These are phyloP conservation scores for Vanderwaltozyma verrucispora DNA, from an alignment of 805 yeast species.

Conservation along the genomic window DNA sequence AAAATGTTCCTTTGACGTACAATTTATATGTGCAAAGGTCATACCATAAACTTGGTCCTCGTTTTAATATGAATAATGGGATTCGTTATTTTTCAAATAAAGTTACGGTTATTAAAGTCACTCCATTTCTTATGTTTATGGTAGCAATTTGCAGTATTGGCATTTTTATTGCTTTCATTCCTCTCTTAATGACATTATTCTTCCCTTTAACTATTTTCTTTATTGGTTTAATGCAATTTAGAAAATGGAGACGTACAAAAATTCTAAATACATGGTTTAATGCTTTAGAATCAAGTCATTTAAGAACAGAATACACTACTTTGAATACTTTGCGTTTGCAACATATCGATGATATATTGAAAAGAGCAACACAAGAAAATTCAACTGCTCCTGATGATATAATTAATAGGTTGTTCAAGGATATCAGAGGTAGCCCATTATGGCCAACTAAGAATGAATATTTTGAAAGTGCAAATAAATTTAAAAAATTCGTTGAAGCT, in stretches of 20 bases:
- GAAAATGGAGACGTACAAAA: constrained; percentile 13
- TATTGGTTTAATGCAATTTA: constrained; percentile 17
- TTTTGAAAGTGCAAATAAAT: constrained; percentile 2
- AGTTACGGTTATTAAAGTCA: constrained; percentile 6
- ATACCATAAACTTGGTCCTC: neutral
- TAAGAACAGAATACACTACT: constrained; percentile 9
- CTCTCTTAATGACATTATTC: constrained; percentile 11
- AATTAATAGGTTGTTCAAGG: neutral
- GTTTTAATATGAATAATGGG: no score
- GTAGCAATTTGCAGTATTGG: constrained; percentile 5
- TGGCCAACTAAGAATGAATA: constrained; percentile 4
- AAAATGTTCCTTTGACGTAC: no score
- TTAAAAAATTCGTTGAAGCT: constrained; percentile 8
- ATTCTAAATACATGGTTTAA: constrained; percentile 7
- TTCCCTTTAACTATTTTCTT: constrained; percentile 17
- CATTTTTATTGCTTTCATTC: constrained; percentile 7
- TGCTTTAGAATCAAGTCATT: constrained; percentile 7
- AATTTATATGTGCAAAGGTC: no score
- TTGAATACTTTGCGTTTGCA: constrained; percentile 10
- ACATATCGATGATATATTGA: constrained; percentile 2
- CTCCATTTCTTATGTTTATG: constrained; percentile 8
- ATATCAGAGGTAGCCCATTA: constrained; percentile 2
- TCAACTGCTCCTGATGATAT: neutral
- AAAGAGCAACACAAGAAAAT: neutral
- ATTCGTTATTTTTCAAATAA: no score